These are phyloP conservation scores for Phytophthora pini DNA, from an alignment of 352 stramenopile genomes.

Conservation along the genomic window DNA sequence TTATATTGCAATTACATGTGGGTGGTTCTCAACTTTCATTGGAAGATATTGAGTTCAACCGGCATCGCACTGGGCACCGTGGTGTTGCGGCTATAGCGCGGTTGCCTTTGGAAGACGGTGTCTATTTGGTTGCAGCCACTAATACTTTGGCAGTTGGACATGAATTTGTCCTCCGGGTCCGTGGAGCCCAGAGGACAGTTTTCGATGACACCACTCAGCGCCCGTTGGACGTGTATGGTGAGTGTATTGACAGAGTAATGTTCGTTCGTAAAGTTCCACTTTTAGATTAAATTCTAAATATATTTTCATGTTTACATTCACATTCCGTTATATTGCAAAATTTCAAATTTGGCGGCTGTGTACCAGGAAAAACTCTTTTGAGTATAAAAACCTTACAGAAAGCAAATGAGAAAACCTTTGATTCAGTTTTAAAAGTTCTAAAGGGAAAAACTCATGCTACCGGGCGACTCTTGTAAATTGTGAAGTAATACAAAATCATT, in stretches of 20 bases:
- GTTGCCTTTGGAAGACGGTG: conserved; percentile 5
- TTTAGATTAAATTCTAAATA: conserved; percentile 7
- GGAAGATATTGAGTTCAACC: conserved; percentile 4
- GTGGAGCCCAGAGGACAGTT: background rate
- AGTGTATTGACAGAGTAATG: conserved; percentile 11
- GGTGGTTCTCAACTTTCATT: conserved; percentile 3
- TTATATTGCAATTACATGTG: background rate
- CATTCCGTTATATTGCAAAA: no score
- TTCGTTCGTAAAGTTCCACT: conserved; percentile 12
- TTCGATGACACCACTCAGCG: background rate
- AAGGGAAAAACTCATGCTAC: no score
- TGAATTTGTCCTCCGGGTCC: conserved; percentile 3
- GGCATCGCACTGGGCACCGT: conserved; percentile 7
- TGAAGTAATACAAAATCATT: no score
- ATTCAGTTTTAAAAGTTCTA: no score
- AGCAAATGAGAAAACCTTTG: no score
- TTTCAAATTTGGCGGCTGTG: no score
- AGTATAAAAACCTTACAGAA: no score
- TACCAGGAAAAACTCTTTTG: no score
- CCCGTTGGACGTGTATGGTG: background rate
- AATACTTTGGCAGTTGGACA: conserved; percentile 14
- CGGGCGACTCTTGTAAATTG: no score
- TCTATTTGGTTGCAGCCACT: conserved; percentile 10
- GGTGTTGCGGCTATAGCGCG: conserved; percentile 1
- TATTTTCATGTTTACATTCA: background rate